Conservation (phyloP, 2,329 filamentous ascomycete species). For the Phialemonium atrogriseum region DNA sequence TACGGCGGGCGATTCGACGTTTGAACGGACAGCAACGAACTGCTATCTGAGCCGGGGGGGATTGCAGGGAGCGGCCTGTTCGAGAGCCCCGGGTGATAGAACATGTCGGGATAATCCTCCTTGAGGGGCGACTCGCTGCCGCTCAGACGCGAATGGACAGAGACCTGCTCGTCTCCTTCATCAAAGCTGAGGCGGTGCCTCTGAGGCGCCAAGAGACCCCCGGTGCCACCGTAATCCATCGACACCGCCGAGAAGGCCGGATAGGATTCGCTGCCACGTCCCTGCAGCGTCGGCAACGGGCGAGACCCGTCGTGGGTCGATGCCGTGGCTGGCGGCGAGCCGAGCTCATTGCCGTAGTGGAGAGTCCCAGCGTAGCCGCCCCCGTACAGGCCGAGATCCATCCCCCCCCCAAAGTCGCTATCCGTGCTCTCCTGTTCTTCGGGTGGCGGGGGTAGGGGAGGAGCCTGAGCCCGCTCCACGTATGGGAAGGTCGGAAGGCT, state of each 20-base stretch:
- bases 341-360: conserved; percentile 40
- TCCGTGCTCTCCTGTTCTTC: conserved; percentile 54
- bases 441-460: conserved; percentile 34
- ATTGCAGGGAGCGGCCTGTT: conserved; percentile 56
- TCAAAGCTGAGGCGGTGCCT: conserved; percentile 78
- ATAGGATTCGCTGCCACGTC: conserved; percentile 26
- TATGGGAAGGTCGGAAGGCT: conserved; percentile 44
- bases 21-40: conserved; percentile 39
- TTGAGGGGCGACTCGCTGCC: conserved; percentile 58
- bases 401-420: conserved; percentile 55
- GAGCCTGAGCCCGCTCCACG: conserved; percentile 27
- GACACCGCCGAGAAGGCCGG: conserved; percentile 51
- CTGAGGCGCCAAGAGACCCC: conserved; percentile 71
- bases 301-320: conserved; percentile 35
- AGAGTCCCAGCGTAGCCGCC: conserved; percentile 57
- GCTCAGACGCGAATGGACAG: conserved; percentile 45
- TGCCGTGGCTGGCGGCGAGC: conserved; percentile 29
- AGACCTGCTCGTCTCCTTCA: conserved; percentile 74
- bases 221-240: conserved; percentile 85
- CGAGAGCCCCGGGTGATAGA: conserved; percentile 80
- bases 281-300: conserved; percentile 38
- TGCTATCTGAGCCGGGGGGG: conserved; percentile 54
- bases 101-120: conserved; percentile 79
- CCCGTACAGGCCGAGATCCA: conserved; percentile 68
- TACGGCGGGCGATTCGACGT: conserved; percentile 36